These are phyloP conservation scores for Aspergillus fumigatus DNA, from an alignment of 2,329 filamentous ascomycete species.

Conservation along the genomic window DNA sequence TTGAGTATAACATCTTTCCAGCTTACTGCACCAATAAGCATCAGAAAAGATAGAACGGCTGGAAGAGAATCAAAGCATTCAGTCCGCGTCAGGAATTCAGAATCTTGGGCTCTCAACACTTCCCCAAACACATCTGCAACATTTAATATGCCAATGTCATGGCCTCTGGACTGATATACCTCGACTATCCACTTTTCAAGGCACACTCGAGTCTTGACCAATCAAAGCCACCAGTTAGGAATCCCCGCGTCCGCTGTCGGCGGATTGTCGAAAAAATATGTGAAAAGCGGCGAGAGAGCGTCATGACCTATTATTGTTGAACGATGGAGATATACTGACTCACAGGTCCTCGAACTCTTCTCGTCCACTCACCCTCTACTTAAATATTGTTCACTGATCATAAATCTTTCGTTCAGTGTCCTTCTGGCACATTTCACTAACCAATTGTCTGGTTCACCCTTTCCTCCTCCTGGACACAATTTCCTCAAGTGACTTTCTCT, in stretches of 20 bases:
- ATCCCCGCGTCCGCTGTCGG: conserved; percentile 15
- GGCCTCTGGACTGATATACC: neutral
- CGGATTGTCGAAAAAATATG: conserved; percentile 5
- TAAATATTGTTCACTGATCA: neutral
- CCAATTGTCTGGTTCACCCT: neutral
- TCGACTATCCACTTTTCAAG: neutral
- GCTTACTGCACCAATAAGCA: neutral
- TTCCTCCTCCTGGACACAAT: neutral
- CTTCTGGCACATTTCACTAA: neutral
- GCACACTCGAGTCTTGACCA: neutral
- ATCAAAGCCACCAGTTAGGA: neutral
- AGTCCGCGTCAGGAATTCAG: neutral
- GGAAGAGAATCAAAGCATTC: neutral
- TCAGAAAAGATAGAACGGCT: neutral
- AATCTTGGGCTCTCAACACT: neutral
- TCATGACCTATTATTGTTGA: conserved; percentile 1
- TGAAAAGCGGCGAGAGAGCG: conserved; percentile 1
- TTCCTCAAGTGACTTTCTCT: neutral
- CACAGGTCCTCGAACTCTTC: neutral
- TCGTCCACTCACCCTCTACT: neutral
- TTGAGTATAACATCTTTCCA: neutral
- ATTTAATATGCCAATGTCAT: neutral
- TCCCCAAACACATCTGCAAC: neutral
- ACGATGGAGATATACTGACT: conserved; percentile 5
- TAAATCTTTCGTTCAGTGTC: neutral